Evolutionary conservation across 352 stramenopile species (phyloP), one percentile per base, ranked within the genome.

Genomic region (Pythium brassicae): DNA sequence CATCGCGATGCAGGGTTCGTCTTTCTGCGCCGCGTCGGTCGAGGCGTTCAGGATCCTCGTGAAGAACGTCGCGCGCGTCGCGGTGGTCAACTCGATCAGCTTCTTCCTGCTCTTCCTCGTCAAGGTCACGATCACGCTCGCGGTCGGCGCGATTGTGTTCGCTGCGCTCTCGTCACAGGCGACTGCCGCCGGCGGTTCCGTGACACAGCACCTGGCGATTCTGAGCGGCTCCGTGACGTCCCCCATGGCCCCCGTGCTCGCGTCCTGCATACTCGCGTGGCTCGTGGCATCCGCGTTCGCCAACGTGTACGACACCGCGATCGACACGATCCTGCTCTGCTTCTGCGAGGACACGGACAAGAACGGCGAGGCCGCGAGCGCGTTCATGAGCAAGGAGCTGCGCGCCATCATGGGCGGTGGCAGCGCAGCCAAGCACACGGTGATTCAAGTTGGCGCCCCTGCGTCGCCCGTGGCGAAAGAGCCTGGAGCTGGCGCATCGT

Each of bases 241-340:
- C 14, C 74, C 94, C 23, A 59, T 98, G 40, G 76, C 98, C 12
- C 94, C 97, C 0, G 86, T 97, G 22, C 62, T 98, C 10, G 74
- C 98, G 25, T 40, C 82, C 1, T 81, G 69, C 10, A 55, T 89
- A 7, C 65, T 92, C 27, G 80, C 92, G 19, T 99, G 92, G 76
- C 96, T 99, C 62, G 74, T 90, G n/a, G 63, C 72, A 12, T 90
- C 78, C 9, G 63, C 78, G 3, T 99, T 99, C 63, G 87, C 96
- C 46, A 87, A 93, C 49, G 85, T 98, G 15, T 99, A 98, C 69
- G 90, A 96, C 47, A 91, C 97, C 34, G 85, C 85, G 15, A 98
- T 99, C 53, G 86, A 96, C 54, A 98, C 93, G 10, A 97, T 98
- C 19, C 71, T 99, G 44, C 78, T 98, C 46, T 98, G 95, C 68